Conservation (phyloP, 2,329 filamentous ascomycete species). For the Fusarium albosuccineum region DNA sequence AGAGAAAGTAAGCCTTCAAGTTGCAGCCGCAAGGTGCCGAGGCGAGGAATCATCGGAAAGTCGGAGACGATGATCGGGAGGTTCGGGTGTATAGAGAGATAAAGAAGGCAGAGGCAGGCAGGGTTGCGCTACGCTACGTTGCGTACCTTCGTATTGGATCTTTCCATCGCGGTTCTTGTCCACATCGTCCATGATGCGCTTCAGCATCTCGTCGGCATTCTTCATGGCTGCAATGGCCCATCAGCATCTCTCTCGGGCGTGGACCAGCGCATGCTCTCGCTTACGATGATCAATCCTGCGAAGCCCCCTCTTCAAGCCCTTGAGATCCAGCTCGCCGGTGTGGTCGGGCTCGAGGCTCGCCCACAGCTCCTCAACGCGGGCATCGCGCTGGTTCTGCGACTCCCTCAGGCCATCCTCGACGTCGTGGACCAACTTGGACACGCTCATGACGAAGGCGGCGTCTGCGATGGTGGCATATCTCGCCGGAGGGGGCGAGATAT, state of each 20-base stretch:
- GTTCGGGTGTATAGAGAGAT: conserved; percentile 13
- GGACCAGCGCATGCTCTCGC: conserved; percentile 41
- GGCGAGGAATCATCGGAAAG: conserved; percentile 24
- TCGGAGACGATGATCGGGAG: conserved; percentile 18
- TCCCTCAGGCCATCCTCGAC: conserved; percentile 77
- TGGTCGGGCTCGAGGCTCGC: conserved; percentile 80
- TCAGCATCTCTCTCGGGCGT: conserved; percentile 40
- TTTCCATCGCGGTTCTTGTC: conserved; percentile 89
- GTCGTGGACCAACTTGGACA: conserved; percentile 64
- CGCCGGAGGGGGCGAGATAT: conserved; percentile 36
- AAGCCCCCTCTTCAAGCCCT: conserved; percentile 86
- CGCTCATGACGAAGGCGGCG: conserved; percentile 50
- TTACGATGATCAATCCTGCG: conserved; percentile 91
- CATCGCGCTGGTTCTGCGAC: conserved; percentile 82
- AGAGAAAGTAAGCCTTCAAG: conserved; percentile 38
- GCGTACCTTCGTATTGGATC: conserved; percentile 89
- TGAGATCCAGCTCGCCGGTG: conserved; percentile 85
- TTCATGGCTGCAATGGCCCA: conserved; percentile 71
- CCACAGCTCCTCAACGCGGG: conserved; percentile 88
- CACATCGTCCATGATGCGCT: conserved; percentile 83
- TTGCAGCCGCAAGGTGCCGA: conserved; percentile 22
- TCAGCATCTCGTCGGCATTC: conserved; percentile 89
- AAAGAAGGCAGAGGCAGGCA: conserved; percentile 12
- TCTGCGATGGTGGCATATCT: conserved; percentile 51
- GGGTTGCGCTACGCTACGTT: conserved; percentile 14